A percentile compares a stretch with the other conserved stretches of the same genome.
Evolutionary conservation across 805 yeast species (phyloP).

Genomic region (Cyberlindnera mycetangii): DNA sequence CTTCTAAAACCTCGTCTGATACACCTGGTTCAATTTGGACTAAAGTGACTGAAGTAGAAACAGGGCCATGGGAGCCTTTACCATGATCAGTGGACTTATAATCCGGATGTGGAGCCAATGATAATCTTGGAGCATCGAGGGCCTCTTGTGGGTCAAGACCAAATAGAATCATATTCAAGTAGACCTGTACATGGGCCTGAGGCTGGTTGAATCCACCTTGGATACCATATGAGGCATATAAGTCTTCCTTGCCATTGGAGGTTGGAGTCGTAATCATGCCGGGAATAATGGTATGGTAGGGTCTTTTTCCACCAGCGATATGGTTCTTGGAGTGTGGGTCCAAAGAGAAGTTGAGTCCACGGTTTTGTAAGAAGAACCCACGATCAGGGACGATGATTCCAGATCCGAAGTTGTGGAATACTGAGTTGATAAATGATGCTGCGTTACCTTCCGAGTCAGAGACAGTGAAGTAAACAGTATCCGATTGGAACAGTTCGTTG

Average conservation of each 20-base stretch:
- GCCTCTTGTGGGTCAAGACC: conserved; percentile 70
- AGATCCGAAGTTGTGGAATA: conserved; percentile 66
- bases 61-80: conserved; percentile 63
- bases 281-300: conserved; percentile 83
- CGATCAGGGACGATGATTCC: conserved; percentile 60
- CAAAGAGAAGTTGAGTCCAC: conserved; percentile 74
- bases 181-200: conserved; percentile 79
- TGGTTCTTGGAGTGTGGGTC: conserved; percentile 55
- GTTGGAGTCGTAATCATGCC: conserved; percentile 61
- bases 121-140: conserved; percentile 71
- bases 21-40: conserved; percentile 69
- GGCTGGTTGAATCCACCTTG: conserved; percentile 92
- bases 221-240: conserved; percentile 74
- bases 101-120: conserved; percentile 52
- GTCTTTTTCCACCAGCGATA: conserved; percentile 66
- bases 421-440: conserved; percentile 76
- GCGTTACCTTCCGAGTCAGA: conserved; percentile 73
- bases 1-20: conserved; percentile 40
- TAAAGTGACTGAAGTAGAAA: conserved; percentile 52
- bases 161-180: conserved; percentile 59
- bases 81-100: conserved; percentile 46
- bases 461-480: conserved; percentile 67
- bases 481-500: conserved; percentile 55
- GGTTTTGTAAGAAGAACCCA: conserved; percentile 72
- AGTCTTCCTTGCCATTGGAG: conserved; percentile 34